Evolutionary conservation across 2,329 filamentous ascomycete species (phyloP).

Genomic region (Lizonia empirigonia): DNA sequence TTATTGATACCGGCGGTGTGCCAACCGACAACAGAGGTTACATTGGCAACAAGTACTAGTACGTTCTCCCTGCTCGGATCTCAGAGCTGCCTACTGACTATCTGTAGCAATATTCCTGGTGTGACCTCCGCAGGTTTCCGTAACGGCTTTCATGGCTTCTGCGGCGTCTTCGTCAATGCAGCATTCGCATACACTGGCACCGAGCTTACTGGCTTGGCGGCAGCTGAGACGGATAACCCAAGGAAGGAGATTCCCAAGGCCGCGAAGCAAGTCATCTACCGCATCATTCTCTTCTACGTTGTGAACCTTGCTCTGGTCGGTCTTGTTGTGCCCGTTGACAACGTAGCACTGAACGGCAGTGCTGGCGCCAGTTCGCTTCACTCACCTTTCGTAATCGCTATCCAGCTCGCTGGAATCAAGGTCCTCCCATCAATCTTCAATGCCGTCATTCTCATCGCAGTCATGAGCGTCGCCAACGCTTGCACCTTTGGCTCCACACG

Average conservation of each 20-base stretch:
- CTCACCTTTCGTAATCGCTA: conserved; percentile 70
- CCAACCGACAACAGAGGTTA: conserved; percentile 61
- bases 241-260: conserved; percentile 52
- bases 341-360: conserved; percentile 5
- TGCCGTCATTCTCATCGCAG: conserved; percentile 65
- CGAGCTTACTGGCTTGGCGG: conserved; percentile 64
- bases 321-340: conserved; percentile 46
- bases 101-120: background rate
- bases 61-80: conserved; percentile 23
- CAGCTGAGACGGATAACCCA: conserved; percentile 61
- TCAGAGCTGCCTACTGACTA: background rate
- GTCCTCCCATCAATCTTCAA: conserved; percentile 69
- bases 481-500: conserved; percentile 61
- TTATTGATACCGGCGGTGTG: conserved; percentile 65
- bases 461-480: conserved; percentile 64
- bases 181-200: conserved; percentile 67
- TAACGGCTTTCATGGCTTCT: conserved; percentile 67
- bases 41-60: conserved; percentile 65
- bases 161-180: conserved; percentile 66
- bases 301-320: conserved; percentile 50
- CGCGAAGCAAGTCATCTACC: conserved; percentile 52
- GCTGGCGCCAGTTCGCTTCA: conserved; percentile 24
- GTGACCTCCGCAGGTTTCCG: conserved; percentile 47
- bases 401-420: conserved; percentile 63
- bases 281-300: conserved; percentile 52